Evolutionary conservation across 2,329 filamentous ascomycete species (phyloP), one percentile per base, ranked within the genome.

Genomic region (Aspergillus phoenicis): DNA sequence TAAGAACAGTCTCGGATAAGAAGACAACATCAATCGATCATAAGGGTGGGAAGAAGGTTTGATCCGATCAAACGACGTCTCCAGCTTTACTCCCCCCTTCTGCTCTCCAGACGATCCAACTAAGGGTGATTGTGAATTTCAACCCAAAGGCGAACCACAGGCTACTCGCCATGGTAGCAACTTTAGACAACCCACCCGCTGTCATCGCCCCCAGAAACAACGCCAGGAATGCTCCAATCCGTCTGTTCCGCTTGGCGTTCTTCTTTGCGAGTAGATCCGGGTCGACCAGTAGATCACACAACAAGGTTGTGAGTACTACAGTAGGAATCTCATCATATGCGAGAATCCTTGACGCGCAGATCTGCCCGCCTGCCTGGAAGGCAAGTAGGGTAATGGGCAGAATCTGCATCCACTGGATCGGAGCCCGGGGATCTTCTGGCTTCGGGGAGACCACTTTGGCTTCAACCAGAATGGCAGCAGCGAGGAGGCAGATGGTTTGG

Each of bases 361-460:
- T 77, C 60, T 80, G 78, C 0, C 78, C 78, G 1, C 71, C 76
- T 1, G 76, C 75, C 61, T 79, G 75, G 60, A 80, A 79, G 17
- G 77, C 69, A 4, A 80, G 67, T 0, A 80, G 64, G 3, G 73
- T 67, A 22, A 80, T 75, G 5, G 78, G 75, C 1, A 78, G 58
- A 1, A 78, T 60, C 57, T 77, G 74, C 53, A 73, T 71, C 75
- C 75, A 77, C 52, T 73, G 64, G 33, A 75, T 72, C 1, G 72
- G 71, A 26, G 69, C 70, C 4, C 68, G 62, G 4, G 72, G 70
- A 11, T 71, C 62, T 53, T 75, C 70, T 0, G 69, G 68, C 6
- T 66, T 68, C 1, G 71, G 70, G 15, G 69, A 70, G 22, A 80
- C 71, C 11, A 76, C 52, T 13, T 70, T 67, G 0, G 67, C 59